Conservation (phyloP, 1,284 basidiomycete species). For the Marasmius sp. region DNA sequence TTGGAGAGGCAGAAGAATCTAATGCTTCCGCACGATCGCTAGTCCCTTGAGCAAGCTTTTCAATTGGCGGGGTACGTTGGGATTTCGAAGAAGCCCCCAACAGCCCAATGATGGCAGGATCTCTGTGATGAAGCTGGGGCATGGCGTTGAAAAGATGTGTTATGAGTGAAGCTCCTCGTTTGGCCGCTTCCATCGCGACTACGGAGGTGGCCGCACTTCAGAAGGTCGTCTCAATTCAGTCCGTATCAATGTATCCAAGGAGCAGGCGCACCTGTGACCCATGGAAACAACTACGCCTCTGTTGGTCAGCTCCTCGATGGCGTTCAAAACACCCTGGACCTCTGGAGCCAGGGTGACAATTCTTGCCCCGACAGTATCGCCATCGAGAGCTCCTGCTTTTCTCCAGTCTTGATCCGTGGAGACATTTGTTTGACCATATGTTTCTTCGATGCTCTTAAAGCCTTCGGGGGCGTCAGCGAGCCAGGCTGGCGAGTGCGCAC, state of each 20-base stretch:
- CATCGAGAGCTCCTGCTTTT: slow-evolving; percentile 35
- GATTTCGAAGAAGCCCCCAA: slow-evolving; percentile 73
- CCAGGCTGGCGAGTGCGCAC: slow-evolving; percentile 75
- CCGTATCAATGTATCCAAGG: neutral
- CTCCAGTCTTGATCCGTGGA: slow-evolving; percentile 63
- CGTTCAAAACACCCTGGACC: slow-evolving; percentile 75
- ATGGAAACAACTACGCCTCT: slow-evolving; percentile 80
- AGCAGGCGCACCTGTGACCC: slow-evolving; percentile 71
- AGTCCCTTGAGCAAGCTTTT: slow-evolving; percentile 10
- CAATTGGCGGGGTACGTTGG: slow-evolving; percentile 5
- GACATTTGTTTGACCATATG: slow-evolving; percentile 71
- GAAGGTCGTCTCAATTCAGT: neutral
- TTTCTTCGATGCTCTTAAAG: slow-evolving; percentile 64
- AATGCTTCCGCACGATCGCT: slow-evolving; percentile 11
- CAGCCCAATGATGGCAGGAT: slow-evolving; percentile 85
- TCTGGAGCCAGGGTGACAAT: slow-evolving; percentile 89
- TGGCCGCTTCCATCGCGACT: slow-evolving; percentile 65
- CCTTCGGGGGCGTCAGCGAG: slow-evolving; percentile 67
- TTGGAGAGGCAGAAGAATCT: neutral
- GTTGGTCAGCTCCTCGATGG: slow-evolving; percentile 58
- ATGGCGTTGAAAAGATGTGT: slow-evolving; percentile 94
- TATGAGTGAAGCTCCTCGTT: slow-evolving; percentile 76
- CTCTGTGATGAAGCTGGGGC: slow-evolving; percentile 83
- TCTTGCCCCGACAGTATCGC: slow-evolving; percentile 60
- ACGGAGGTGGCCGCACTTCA: slow-evolving; percentile 63